A percentile compares a stretch with the other conserved stretches of the same genome.
Evolutionary conservation across 441 rosid genomes (phyloP).

Genomic region (Francoa sonchifolia): DNA sequence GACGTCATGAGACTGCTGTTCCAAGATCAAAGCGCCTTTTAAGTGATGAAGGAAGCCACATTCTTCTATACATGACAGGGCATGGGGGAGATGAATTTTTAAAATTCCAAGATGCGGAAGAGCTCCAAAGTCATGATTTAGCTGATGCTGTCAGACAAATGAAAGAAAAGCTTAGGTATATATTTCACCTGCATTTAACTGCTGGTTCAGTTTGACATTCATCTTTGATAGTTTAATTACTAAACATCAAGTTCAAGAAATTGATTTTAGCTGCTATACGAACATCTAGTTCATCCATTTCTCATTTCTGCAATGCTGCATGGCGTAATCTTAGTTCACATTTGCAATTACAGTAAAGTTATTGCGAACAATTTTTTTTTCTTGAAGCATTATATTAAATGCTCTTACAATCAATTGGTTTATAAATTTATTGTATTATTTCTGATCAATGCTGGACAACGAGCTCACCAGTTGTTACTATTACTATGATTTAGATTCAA

Average conservation of each 20-base stretch:
- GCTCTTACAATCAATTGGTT: neutral
- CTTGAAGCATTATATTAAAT: too few relatives aligned
- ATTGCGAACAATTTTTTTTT: too few relatives aligned
- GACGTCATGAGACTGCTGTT: slow-evolving; percentile 79
- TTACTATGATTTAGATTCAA: slow-evolving; percentile 50
- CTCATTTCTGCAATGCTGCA: neutral
- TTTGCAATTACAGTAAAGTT: too few relatives aligned
- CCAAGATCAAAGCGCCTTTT: slow-evolving; percentile 96
- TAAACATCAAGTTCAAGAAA: too few relatives aligned
- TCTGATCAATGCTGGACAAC: slow-evolving; percentile 3
- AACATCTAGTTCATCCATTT: slow-evolving; percentile 5
- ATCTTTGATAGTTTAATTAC: too few relatives aligned
- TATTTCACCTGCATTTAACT: too few relatives aligned
- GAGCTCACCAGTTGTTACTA: slow-evolving; percentile 11
- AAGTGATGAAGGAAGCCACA: slow-evolving; percentile 98
- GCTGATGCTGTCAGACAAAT: slow-evolving; percentile 98
- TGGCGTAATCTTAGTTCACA: too few relatives aligned
- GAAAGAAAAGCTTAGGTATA: slow-evolving; percentile 86
- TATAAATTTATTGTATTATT: neutral
- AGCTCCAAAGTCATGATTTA: slow-evolving; percentile 96
- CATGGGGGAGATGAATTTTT: slow-evolving; percentile 96
- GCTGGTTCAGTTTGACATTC: slow-evolving; percentile 7
- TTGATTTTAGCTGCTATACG: neutral
- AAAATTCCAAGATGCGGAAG: slow-evolving; percentile 96
- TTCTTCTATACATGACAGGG: slow-evolving; percentile 96